Conservation (phyloP, 192 early-diverging fungal genomes). For the Coemansia pectinata region DNA sequence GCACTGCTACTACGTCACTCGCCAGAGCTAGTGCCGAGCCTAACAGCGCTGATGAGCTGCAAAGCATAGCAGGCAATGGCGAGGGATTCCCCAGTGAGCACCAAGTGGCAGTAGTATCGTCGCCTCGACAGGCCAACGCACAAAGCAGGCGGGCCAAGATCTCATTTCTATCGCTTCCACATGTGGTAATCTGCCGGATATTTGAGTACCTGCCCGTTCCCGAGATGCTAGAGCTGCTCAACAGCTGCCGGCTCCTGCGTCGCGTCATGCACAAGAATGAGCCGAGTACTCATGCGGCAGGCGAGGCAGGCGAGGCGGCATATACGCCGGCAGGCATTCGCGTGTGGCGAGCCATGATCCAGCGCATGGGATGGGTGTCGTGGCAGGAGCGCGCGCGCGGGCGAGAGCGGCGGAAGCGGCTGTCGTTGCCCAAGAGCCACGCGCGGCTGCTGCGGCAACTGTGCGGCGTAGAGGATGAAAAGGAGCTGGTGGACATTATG, state of each 20-base stretch:
- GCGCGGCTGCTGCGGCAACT: constrained; percentile 18
- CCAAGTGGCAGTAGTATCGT: not conserved
- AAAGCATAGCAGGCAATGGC: not conserved
- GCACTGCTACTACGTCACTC: not conserved
- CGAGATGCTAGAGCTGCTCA: constrained; percentile 24
- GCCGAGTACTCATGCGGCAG: constrained; percentile 10
- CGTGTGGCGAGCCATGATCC: constrained; percentile 39
- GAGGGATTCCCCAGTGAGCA: not conserved
- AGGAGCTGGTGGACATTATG: constrained; percentile 29
- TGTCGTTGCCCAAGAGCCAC: constrained; percentile 33
- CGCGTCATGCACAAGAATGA: constrained; percentile 26
- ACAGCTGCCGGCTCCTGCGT: constrained; percentile 48
- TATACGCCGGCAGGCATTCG: constrained; percentile 32
- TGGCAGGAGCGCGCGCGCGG: constrained; percentile 36
- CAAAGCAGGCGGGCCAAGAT: not conserved
- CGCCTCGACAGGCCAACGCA: not conserved
- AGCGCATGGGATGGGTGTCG: constrained; percentile 41
- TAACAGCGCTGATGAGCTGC: not conserved
- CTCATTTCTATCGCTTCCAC: constrained; percentile 27
- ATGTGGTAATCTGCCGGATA: constrained; percentile 20
- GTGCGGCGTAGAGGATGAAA: constrained; percentile 29
- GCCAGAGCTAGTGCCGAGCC: not conserved
- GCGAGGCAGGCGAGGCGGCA: constrained; percentile 15
- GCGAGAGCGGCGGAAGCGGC: constrained; percentile 23
- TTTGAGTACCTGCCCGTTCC: constrained; percentile 27